A percentile compares a stretch with the other conserved stretches of the same genome.
Conservation (phyloP, 75 land plant genomes). For the Pinus taeda region DNA sequence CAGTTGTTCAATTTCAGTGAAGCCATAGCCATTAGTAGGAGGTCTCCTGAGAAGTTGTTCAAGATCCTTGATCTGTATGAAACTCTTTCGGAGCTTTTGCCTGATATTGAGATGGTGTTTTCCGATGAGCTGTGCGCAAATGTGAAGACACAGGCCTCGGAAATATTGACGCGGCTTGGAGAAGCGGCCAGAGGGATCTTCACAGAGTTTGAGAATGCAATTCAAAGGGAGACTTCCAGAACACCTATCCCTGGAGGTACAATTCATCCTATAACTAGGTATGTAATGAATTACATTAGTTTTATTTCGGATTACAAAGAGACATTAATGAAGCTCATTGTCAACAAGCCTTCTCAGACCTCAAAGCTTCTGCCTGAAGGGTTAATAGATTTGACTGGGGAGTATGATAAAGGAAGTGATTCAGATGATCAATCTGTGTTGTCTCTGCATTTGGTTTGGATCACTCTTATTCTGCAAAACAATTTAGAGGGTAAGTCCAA, state of each 20-base stretch:
- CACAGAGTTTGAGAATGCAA: conserved; percentile 42
- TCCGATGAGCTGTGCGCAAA: conserved; percentile 24
- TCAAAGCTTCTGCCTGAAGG: conserved; percentile 8
- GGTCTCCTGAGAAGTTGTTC: conserved; percentile 82
- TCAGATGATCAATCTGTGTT: conserved; percentile 6
- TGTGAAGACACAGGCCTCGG: conserved; percentile 41
- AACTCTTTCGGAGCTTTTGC: conserved; percentile 48
- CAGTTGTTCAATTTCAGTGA: conserved; percentile 78
- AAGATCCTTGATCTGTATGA: conserved; percentile 84
- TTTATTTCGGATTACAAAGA: conserved; percentile 34
- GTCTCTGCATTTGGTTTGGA: conserved; percentile 29
- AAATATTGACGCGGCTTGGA: conserved; percentile 35
- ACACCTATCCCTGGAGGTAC: conserved; percentile 53
- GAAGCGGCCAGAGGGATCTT: conserved; percentile 44
- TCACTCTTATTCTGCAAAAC: conserved; percentile 35
- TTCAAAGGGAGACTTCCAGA: conserved; percentile 29
- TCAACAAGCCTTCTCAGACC: conserved; percentile 1
- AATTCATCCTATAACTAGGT: conserved; percentile 59
- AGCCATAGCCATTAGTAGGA: conserved; percentile 61
- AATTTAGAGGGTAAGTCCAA: conserved; percentile 62
- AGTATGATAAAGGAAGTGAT: conserved; percentile 4
- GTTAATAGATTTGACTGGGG: neutral
- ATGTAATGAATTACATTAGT: conserved; percentile 74
- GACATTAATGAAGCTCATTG: conserved; percentile 41
- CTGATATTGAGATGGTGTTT: conserved; percentile 28